Conservation (phyloP, 768 basidiomycete species). For the Flagelloscypha sp. region DNA sequence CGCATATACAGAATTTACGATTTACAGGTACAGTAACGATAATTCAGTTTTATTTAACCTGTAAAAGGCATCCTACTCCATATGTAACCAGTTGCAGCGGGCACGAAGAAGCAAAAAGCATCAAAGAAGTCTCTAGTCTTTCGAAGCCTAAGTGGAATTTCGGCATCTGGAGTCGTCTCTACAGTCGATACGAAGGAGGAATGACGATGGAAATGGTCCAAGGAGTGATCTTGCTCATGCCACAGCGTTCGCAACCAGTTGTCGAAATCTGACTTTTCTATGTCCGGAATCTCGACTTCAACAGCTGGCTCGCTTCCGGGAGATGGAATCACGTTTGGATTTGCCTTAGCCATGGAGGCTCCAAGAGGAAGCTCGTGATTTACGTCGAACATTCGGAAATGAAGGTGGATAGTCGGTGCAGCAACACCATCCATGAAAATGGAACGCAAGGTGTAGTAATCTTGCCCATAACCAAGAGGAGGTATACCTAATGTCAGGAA, state of each 20-base stretch:
- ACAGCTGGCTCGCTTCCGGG: constrained; percentile 21
- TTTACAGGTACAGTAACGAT: too few species aligned
- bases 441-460: constrained; percentile 82
- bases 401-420: constrained; percentile 82
- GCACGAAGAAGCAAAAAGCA: constrained; percentile 67
- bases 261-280: constrained; percentile 66
- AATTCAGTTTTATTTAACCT: too few species aligned
- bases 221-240: constrained; percentile 74
- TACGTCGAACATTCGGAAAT: constrained; percentile 74
- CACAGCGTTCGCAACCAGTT: constrained; percentile 76
- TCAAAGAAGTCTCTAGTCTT: constrained; percentile 47
- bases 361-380: constrained; percentile 62
- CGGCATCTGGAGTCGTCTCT: too few species aligned
- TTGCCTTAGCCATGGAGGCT: constrained; percentile 34
- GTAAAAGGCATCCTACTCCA: constrained; percentile 38
- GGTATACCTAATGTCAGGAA: constrained; percentile 53
- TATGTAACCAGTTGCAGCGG: constrained; percentile 41
- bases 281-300: constrained; percentile 44
- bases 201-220: constrained; percentile 55
- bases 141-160: constrained; percentile 57
- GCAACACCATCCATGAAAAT: constrained; percentile 76
- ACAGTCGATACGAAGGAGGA: constrained; percentile 37
- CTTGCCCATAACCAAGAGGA: constrained; percentile 72
- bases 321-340: constrained; percentile 21
- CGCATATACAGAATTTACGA: too few species aligned